Conservation (phyloP, 2,329 filamentous ascomycete species). For the Microsporum ferrugineum region DNA sequence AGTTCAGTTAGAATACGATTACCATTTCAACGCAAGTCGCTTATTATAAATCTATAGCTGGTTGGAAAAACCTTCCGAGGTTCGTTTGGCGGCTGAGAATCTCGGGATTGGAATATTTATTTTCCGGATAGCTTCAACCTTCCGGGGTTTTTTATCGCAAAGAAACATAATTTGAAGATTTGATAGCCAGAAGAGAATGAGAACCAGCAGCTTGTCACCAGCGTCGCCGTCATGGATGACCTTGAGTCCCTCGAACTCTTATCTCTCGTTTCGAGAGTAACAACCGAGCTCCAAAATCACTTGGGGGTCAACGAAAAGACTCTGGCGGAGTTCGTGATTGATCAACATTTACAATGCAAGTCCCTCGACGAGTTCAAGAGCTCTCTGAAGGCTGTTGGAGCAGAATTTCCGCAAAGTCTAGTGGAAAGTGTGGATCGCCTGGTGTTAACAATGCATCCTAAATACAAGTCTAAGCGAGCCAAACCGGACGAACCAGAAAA, state of each 20-base stretch:
- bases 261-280: constrained; percentile 88
- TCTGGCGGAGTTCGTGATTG: constrained; percentile 90
- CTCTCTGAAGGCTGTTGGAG: constrained; percentile 63
- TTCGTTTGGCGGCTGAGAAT: background rate
- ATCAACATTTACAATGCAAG: constrained; percentile 66
- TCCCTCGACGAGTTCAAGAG: constrained; percentile 62
- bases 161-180: background rate
- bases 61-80: background rate
- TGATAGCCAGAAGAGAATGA: background rate
- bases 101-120: background rate
- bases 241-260: constrained; percentile 82
- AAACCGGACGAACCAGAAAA: constrained; percentile 24
- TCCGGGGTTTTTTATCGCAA: background rate
- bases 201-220: background rate
- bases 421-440: constrained; percentile 85
- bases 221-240: constrained; percentile 62
- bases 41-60: background rate
- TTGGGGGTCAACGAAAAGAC: constrained; percentile 86
- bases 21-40: background rate
- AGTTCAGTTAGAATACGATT: background rate
- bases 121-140: background rate
- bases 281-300: constrained; percentile 88
- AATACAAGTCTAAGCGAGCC: constrained; percentile 54
- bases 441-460: constrained; percentile 80
- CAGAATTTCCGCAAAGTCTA: constrained; percentile 73